Evolutionary conservation across 805 yeast species (phyloP).

Genomic region (Candida nonsorbophila): DNA sequence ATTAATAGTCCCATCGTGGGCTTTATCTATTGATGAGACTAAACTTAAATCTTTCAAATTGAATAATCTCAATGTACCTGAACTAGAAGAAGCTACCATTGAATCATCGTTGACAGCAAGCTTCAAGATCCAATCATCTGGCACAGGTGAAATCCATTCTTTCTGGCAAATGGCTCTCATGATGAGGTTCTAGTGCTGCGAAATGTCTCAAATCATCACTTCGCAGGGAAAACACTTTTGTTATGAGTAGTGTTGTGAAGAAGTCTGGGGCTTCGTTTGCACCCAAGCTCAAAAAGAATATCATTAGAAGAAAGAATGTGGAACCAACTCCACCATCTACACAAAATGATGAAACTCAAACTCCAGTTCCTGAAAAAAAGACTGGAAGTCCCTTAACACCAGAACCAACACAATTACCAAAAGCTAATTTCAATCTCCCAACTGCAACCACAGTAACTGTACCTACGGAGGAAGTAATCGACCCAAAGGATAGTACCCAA

Average conservation of each 20-base stretch:
- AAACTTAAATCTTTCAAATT: constrained; percentile 21
- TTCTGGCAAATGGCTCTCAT: constrained; percentile 1
- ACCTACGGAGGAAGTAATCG: constrained; percentile 7
- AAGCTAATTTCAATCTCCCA: neutral
- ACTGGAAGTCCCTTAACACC: constrained; percentile 2
- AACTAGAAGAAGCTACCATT: constrained; percentile 44
- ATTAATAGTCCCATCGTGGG: constrained; percentile 34
- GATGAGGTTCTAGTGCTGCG: neutral
- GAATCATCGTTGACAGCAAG: constrained; percentile 12
- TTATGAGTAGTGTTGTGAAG: constrained; percentile 12
- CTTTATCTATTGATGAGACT: constrained; percentile 14
- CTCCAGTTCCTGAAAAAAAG: neutral
- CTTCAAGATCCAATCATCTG: constrained; percentile 49
- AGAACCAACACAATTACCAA: constrained; percentile 6
- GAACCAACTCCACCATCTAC: constrained; percentile 14
- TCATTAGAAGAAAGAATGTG: constrained; percentile 4
- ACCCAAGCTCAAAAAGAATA: constrained; percentile 9
- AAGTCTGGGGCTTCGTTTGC: constrained; percentile 10
- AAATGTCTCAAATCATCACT: neutral
- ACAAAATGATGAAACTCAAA: constrained; percentile 3
- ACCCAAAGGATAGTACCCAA: constrained; percentile 8
- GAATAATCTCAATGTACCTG: constrained; percentile 41
- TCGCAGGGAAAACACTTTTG: neutral
- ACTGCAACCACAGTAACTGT: neutral
- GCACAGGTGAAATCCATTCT: constrained; percentile 9